These are phyloP conservation scores for Leccinum boreale DNA, from an alignment of 768 basidiomycete genomes.

Conservation along the genomic window DNA sequence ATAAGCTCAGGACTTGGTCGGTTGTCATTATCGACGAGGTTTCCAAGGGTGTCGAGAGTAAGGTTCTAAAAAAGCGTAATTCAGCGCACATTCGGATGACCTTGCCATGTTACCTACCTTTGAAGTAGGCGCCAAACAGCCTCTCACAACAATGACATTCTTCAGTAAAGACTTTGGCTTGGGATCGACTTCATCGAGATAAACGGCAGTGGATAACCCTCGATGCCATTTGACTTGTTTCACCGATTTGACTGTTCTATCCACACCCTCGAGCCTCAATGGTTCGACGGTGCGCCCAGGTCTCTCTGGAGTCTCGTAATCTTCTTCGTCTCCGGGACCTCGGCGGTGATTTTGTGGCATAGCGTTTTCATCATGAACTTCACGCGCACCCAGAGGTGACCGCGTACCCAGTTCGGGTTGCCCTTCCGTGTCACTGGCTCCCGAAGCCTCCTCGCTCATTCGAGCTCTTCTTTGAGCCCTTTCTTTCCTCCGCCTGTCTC, in stretches of 20 bases:
- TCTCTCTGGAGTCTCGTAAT: conserved; percentile 65
- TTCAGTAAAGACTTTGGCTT: conserved; percentile 43
- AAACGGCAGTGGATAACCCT: conserved; percentile 59
- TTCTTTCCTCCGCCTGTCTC: conserved; percentile 48
- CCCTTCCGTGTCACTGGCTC: conserved; percentile 30
- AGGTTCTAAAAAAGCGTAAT: conserved; percentile 41
- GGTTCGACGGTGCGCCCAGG: conserved; percentile 41
- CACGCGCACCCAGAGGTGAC: neutral
- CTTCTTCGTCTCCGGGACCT: conserved; percentile 80
- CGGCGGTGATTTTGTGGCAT: conserved; percentile 43
- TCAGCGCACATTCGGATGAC: neutral
- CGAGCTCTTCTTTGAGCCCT: conserved; percentile 61
- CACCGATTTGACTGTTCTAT: conserved; percentile 30
- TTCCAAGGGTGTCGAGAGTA: conserved; percentile 69
- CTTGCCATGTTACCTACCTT: conserved; percentile 47
- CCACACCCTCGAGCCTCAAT: conserved; percentile 35
- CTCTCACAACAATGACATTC: conserved; percentile 44
- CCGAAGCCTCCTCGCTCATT: conserved; percentile 36
- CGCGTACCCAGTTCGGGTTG: conserved; percentile 11
- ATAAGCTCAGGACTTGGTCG: conserved; percentile 55
- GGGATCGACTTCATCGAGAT: conserved; percentile 60
- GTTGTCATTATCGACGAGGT: conserved; percentile 53
- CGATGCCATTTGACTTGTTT: conserved; percentile 78
- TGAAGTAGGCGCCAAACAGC: conserved; percentile 64
- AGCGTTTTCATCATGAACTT: conserved; percentile 27